phyloP scores from a whole-genome alignment of 805 yeast species.

The Pichia exigua region DNA sequence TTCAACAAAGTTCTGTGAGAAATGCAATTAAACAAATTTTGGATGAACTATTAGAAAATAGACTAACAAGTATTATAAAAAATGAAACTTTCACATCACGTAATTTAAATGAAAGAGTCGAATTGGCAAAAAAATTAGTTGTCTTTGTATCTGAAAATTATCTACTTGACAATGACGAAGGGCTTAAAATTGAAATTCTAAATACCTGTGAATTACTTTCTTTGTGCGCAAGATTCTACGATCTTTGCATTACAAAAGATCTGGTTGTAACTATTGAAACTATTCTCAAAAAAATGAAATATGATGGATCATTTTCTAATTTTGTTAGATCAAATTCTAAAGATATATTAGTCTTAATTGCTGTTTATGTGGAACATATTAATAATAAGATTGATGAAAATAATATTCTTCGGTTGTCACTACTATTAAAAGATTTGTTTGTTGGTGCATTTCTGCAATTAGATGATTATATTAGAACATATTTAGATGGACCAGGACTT shows the following conservation, averaged over 20 bases:
- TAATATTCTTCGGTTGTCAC: constrained; percentile 3
- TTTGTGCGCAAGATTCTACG: constrained; percentile 13
- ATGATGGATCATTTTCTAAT: neutral
- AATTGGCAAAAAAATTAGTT: constrained; percentile 16
- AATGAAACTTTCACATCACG: constrained; percentile 35
- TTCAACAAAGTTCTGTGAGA: constrained; percentile 37
- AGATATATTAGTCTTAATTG: constrained; percentile 4
- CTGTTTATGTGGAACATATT: neutral
- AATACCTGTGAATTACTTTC: constrained; percentile 15
- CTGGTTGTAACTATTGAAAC: neutral
- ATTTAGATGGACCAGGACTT: neutral
- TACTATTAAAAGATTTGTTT: constrained; percentile 6
- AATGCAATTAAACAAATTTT: constrained; percentile 43
- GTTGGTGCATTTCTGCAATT: constrained; percentile 6
- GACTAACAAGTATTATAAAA: constrained; percentile 40
- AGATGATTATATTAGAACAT: constrained; percentile 6
- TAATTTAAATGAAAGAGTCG: constrained; percentile 43
- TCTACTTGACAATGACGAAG: constrained; percentile 4
- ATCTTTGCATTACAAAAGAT: constrained; percentile 1
- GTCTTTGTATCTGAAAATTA: constrained; percentile 19
- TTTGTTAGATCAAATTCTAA: constrained; percentile 1
- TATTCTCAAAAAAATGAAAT: neutral
- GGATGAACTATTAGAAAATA: constrained; percentile 49
- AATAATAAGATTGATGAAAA: constrained; percentile 1
- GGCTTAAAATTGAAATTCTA: constrained; percentile 12